Evolutionary conservation across 2,329 filamentous ascomycete species (phyloP).

Genomic region (Nannizzia gypsea): DNA sequence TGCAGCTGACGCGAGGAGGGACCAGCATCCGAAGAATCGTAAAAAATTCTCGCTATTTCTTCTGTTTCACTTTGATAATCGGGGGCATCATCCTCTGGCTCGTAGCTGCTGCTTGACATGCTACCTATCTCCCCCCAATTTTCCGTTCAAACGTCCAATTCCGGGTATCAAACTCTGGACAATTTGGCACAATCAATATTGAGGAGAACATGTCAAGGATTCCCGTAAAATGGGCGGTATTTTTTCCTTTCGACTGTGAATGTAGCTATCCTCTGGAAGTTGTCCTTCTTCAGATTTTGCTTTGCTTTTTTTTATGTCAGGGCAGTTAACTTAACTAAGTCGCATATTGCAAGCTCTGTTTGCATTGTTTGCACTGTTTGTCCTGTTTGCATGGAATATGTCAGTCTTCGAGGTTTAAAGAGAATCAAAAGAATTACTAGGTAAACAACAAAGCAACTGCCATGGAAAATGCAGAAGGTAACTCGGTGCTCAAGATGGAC

Average conservation of each 20-base stretch:
- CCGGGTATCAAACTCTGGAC: neutral
- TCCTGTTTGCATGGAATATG: slow-evolving; percentile 21
- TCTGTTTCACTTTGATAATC: neutral
- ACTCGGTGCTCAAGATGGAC: slow-evolving; percentile 21
- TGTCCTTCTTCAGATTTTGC: neutral
- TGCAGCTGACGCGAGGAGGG: slow-evolving; percentile 14
- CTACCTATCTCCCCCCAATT: neutral
- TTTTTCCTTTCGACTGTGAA: neutral
- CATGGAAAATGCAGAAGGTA: slow-evolving; percentile 18
- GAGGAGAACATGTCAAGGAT: neutral
- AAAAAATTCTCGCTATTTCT: neutral
- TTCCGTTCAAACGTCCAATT: neutral
- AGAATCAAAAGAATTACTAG: no score
- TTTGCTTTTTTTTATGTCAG: neutral
- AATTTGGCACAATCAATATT: neutral
- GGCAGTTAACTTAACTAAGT: no score
- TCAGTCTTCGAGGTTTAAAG: no score
- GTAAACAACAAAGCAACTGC: neutral
- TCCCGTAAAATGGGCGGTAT: neutral
- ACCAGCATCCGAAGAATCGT: neutral
- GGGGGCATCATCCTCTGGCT: neutral
- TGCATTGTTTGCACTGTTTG: slow-evolving; percentile 24
- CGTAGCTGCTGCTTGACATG: slow-evolving; percentile 6
- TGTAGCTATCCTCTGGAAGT: neutral
- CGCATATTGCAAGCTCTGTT: slow-evolving; percentile 7